phyloP scores from a whole-genome alignment of 2,329 filamentous ascomycete genomes.

The Clonostachys chloroleuca region DNA sequence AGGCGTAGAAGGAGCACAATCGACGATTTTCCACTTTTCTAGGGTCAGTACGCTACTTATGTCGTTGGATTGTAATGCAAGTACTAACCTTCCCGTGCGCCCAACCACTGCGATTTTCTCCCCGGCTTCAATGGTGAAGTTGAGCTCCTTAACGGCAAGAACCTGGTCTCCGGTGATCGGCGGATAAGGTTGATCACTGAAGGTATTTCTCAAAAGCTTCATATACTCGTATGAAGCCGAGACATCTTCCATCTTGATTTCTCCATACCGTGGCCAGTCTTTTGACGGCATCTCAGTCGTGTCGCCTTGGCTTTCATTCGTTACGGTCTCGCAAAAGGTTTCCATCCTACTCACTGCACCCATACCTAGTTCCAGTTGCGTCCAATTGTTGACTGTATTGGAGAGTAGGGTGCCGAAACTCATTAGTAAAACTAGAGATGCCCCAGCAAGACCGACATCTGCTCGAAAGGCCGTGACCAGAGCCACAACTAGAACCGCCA shows the following conservation, averaged over 20 bases:
- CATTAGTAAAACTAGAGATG: slow-evolving; percentile 28
- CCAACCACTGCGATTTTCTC: slow-evolving; percentile 29
- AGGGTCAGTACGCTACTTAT: no score
- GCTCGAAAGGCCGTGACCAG: slow-evolving; percentile 34
- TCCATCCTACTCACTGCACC: slow-evolving; percentile 16
- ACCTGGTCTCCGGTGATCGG: no score
- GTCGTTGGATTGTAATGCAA: no score
- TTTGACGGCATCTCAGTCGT: slow-evolving; percentile 7
- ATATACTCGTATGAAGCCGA: slow-evolving; percentile 23
- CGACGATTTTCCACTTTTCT: slow-evolving; percentile 35
- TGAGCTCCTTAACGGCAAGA: slow-evolving; percentile 7
- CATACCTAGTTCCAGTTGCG: slow-evolving; percentile 18
- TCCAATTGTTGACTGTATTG: slow-evolving; percentile 22
- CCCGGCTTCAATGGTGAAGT: slow-evolving; percentile 18
- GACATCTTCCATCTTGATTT: slow-evolving; percentile 18
- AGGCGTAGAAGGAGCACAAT: slow-evolving; percentile 32
- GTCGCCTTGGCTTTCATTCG: slow-evolving; percentile 8
- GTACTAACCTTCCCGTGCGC: slow-evolving; percentile 16
- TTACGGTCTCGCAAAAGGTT: slow-evolving; percentile 14
- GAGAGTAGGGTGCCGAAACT: slow-evolving; percentile 16
- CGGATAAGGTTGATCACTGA: no score
- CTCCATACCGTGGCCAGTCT: slow-evolving; percentile 22
- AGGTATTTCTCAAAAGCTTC: no score
- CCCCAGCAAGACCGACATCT: slow-evolving; percentile 25
- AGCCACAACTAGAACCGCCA: slow-evolving; percentile 38